A percentile compares a stretch with the other conserved stretches of the same genome.
phyloP scores from a whole-genome alignment of 1,139 yeast genomes.

The Debaryomycetaceae sp. region DNA sequence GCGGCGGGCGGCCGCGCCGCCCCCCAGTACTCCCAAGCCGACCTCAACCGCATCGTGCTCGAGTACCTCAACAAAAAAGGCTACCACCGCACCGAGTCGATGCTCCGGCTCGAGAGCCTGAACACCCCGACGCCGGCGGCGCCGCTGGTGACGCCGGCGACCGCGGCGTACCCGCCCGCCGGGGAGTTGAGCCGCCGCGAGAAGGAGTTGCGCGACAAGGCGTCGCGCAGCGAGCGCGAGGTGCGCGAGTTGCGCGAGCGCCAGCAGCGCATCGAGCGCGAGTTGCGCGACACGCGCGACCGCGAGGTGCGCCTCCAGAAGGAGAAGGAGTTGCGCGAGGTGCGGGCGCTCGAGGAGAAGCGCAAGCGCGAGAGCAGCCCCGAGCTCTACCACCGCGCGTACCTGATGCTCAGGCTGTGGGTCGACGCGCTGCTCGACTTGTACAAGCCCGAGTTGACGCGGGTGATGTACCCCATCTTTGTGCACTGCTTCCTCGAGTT shows the following conservation, averaged over 20 bases:
- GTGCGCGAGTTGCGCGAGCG: slow-evolving; percentile 39
- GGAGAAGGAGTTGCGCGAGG: slow-evolving; percentile 41
- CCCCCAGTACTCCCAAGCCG: slow-evolving; percentile 59
- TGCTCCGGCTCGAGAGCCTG: slow-evolving; percentile 83
- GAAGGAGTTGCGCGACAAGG: slow-evolving; percentile 24
- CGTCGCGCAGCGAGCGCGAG: slow-evolving; percentile 30
- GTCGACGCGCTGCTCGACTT: slow-evolving; percentile 87
- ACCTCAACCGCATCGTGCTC: slow-evolving; percentile 81
- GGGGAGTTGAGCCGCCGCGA: slow-evolving; percentile 25
- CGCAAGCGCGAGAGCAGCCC: slow-evolving; percentile 53
- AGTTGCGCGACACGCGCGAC: slow-evolving; percentile 36
- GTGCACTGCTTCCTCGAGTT: slow-evolving; percentile 83
- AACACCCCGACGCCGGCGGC: slow-evolving; percentile 56
- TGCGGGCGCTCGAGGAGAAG: slow-evolving; percentile 34
- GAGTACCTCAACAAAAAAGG: slow-evolving; percentile 94
- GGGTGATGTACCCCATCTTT: slow-evolving; percentile 84
- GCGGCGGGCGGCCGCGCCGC: slow-evolving; percentile 13
- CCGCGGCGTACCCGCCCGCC: slow-evolving; percentile 40
- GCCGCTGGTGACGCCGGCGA: slow-evolving; percentile 44
- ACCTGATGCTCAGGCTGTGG: slow-evolving; percentile 79
- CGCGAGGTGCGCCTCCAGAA: slow-evolving; percentile 38
- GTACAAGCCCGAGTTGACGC: slow-evolving; percentile 82
- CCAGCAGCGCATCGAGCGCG: slow-evolving; percentile 32
- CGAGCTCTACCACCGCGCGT: slow-evolving; percentile 70
- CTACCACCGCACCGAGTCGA: slow-evolving; percentile 88